phyloP scores from a whole-genome alignment of 2,329 filamentous ascomycete genomes.

The Graphiopsis chlorocephala region DNA sequence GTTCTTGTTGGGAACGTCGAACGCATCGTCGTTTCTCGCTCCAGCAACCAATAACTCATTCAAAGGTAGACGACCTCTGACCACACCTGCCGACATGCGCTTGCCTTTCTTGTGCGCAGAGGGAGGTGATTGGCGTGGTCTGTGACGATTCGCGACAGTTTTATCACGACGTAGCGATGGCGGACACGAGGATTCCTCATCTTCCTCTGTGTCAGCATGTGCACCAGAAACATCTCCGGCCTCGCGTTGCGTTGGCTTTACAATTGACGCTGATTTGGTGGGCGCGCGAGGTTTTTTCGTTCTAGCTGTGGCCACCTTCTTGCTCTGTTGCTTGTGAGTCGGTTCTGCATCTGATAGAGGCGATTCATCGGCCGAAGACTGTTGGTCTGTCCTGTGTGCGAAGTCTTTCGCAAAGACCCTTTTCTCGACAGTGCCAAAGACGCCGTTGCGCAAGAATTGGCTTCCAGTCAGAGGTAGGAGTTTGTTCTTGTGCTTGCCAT shows the following conservation, averaged over 20 bases:
- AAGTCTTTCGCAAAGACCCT: not conserved
- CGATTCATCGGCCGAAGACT: conserved; percentile 27
- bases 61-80: conserved; percentile 17
- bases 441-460: conserved; percentile 21
- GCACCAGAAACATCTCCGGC: not conserved
- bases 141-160: too few species aligned
- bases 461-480: conserved; percentile 24
- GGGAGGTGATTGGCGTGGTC: not conserved
- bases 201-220: not conserved
- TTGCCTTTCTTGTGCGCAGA: not conserved
- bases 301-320: not conserved
- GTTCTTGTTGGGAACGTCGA: not conserved
- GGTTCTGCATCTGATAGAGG: conserved; percentile 28
- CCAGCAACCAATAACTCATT: conserved; percentile 24
- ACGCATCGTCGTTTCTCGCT: not conserved
- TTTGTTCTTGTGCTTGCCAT: conserved; percentile 21
- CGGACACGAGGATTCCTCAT: not conserved
- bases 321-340: not conserved
- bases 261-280: not conserved
- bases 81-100: not conserved
- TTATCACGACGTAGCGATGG: not conserved
- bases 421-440: conserved; percentile 20
- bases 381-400: not conserved
- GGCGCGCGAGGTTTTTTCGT: not conserved
- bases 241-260: not conserved